Base-by-base conservation (phyloP, 306 rosid genomes). In the Inga leiocalycina region DNA sequence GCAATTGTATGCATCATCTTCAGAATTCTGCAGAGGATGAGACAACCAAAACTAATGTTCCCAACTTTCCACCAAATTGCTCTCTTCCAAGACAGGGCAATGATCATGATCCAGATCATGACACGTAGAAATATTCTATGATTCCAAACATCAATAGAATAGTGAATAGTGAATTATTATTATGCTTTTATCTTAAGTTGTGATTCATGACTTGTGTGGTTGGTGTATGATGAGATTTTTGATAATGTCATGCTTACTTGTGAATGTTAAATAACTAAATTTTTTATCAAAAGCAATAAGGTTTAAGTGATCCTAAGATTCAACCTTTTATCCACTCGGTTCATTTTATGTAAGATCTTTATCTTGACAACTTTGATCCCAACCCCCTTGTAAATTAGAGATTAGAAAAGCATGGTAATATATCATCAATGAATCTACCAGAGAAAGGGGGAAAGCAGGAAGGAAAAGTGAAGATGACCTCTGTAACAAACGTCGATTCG, bases 1-100 rank as follows among this genome's bases (percentile, higher is more conserved):
- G 98, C 93, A 45, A 97, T 80, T 19, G 89, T 83, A 85, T 94
- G 95, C 99, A 97, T 92, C 99, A 97, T 97, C 90, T 90, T 97
- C 86, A 97, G 84, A 84, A 97, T 90, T 91, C 99, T 97, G 91
- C 77, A 65, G 67, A 83, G 45, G 85, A 30, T 16, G 54, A 75
- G 65, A 57, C 37, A 24, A 61, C 10, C 34, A 59, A 27, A 70
- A 69, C 32, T n/a, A 75, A 44, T 7, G 67, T 30, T 57, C 64
- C 32, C 73, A 10, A 46, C 64, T 71, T 3, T 5, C 57, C 71
- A 57, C 30, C 11, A 19, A 70, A 46, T 46, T 54, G 24, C 19
- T 17, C 19, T 54, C 22, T 17, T 54, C 24, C 61, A 54, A 54
- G 10, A 54, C 20, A 54, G 61, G 61, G 20, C 61, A 19, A 17